Conservation (phyloP, 345 rosid genomes). For the Eucalyptus sp. region DNA sequence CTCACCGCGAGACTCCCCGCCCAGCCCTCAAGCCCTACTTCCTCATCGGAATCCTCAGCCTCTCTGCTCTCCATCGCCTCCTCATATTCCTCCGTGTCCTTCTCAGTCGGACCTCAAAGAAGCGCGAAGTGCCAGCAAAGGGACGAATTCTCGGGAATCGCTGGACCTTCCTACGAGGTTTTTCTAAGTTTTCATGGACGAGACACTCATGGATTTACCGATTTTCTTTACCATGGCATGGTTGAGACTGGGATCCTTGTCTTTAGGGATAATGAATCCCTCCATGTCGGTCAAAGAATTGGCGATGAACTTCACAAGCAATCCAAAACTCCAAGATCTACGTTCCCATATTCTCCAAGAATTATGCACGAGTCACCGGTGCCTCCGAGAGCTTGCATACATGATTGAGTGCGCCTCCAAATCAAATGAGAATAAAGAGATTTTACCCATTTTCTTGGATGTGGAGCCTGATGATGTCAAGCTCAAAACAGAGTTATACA, state of each 20-base stretch:
- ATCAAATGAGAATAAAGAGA: not conserved
- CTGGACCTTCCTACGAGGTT: not conserved
- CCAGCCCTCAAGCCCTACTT: slow-evolving; percentile 38
- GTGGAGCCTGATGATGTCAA: not conserved
- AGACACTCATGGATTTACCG: not conserved
- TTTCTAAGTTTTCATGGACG: not conserved
- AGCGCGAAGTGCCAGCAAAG: slow-evolving; percentile 33
- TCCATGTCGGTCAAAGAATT: not conserved
- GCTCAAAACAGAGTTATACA: not conserved
- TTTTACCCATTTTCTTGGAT: not conserved
- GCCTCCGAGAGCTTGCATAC: not conserved
- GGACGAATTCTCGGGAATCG: fast-evolving
- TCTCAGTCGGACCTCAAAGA: slow-evolving; percentile 26
- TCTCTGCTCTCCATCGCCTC: slow-evolving; percentile 19
- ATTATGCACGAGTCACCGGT: not conserved
- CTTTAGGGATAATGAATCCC: not conserved
- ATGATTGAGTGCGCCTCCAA: not conserved
- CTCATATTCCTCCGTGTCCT: slow-evolving; percentile 23
- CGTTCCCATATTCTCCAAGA: not conserved
- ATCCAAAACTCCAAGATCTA: not conserved
- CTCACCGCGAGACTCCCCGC: slow-evolving; percentile 20
- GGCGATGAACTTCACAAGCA: not conserved
- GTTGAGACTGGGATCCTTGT: not conserved
- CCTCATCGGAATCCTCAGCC: slow-evolving; percentile 30
- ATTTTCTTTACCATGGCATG: not conserved